Evolutionary conservation across 2,329 filamentous ascomycete genomes (phyloP).

Genomic region (Claviceps monticola): DNA sequence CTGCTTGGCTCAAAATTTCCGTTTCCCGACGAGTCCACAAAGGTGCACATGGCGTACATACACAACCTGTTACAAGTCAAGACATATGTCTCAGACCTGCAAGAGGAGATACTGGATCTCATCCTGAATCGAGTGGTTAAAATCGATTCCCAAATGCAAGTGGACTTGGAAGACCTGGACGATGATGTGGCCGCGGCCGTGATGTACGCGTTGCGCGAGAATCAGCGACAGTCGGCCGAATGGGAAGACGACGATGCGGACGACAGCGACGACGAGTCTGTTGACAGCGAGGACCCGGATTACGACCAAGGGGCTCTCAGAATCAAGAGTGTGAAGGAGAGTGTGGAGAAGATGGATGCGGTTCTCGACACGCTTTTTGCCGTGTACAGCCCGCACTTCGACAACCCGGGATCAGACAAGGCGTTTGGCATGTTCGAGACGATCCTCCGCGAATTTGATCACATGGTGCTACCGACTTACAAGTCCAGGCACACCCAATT

Average conservation of each 20-base stretch:
- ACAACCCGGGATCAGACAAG: constrained; percentile 50
- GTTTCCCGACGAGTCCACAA: constrained; percentile 60
- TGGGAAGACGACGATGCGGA: constrained; percentile 42
- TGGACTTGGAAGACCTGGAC: constrained; percentile 83
- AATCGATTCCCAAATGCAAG: constrained; percentile 89
- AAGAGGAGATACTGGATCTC: constrained; percentile 66
- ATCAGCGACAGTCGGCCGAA: constrained; percentile 10
- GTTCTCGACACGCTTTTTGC: constrained; percentile 80
- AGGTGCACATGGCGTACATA: constrained; percentile 76
- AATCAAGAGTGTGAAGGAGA: constrained; percentile 61
- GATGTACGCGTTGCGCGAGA: constrained; percentile 33
- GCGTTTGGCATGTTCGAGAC: constrained; percentile 64
- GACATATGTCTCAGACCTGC: constrained; percentile 63
- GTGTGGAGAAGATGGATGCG: constrained; percentile 80
- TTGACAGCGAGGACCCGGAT: constrained; percentile 54
- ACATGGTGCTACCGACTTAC: constrained; percentile 79
- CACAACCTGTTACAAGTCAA: constrained; percentile 68
- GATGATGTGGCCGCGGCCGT: constrained; percentile 72
- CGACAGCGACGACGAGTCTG: constrained; percentile 56
- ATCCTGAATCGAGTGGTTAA: constrained; percentile 81
- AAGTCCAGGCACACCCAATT: constrained; percentile 92
- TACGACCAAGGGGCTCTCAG: constrained; percentile 48
- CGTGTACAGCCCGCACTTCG: constrained; percentile 64
- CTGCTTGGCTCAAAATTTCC: constrained; percentile 60
- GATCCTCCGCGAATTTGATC: constrained; percentile 73